phyloP scores from a whole-genome alignment of 208 protist genomes.

The Trypanosoma rangeli region DNA sequence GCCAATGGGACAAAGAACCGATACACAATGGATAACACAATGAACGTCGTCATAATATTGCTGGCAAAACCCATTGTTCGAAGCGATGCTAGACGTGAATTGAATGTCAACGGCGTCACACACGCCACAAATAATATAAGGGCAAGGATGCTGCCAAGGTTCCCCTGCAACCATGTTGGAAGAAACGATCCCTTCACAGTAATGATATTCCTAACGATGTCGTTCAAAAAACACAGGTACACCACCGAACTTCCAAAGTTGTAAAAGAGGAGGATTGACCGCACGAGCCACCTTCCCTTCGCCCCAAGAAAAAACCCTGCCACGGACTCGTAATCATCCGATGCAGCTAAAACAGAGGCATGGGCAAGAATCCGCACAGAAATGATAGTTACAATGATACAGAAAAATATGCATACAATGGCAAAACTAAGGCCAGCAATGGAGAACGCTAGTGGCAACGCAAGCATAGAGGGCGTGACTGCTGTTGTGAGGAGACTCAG shows the following conservation, averaged over 20 bases:
- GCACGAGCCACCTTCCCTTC: constrained; percentile 48
- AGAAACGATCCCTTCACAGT: constrained; percentile 44
- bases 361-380: constrained; percentile 78
- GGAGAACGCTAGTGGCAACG: constrained; percentile 70
- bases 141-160: constrained; percentile 40
- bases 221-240: constrained; percentile 74
- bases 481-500: constrained; percentile 70
- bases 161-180: constrained; percentile 55
- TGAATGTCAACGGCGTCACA: constrained; percentile 73
- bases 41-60: constrained; percentile 72
- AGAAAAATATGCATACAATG: constrained; percentile 44
- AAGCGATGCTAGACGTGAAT: constrained; percentile 73
- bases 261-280: constrained; percentile 71
- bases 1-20: constrained; percentile 51
- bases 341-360: constrained; percentile 65
- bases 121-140: constrained; percentile 46
- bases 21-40: constrained; percentile 65
- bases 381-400: constrained; percentile 58
- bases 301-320: constrained; percentile 67
- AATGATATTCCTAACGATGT: constrained; percentile 57
- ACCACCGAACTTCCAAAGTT: constrained; percentile 71
- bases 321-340: constrained; percentile 79
- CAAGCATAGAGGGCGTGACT: constrained; percentile 71
- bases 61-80: constrained; percentile 75
- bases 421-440: constrained; percentile 61